Conservation (phyloP, 306 rosid species). For the Quercus ilex region DNA sequence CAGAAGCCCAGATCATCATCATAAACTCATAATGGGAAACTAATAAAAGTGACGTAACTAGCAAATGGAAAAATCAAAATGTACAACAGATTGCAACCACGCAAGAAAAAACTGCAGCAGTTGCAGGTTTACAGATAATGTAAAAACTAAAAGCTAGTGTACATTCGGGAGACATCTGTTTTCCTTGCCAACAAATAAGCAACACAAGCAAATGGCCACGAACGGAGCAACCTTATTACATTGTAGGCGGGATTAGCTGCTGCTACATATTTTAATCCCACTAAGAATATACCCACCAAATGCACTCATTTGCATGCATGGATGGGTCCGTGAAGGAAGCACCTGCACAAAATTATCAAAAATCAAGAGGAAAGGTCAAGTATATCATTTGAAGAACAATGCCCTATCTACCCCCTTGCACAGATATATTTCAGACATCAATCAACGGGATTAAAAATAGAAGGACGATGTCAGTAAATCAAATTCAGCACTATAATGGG, state of each 20-base stretch:
- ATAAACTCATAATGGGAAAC: not conserved
- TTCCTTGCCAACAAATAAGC: not conserved
- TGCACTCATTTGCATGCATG: constrained; percentile 85
- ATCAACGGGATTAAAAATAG: not conserved
- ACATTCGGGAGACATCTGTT: not conserved
- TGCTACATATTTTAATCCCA: constrained; percentile 70
- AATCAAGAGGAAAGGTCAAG: not conserved
- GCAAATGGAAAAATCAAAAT: not conserved
- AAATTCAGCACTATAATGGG: not conserved
- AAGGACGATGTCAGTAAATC: not conserved
- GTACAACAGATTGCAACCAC: constrained; percentile 10
- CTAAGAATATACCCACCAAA: constrained; percentile 92
- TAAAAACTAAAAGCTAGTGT: not conserved
- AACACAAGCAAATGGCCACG: not conserved
- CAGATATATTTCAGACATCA: not conserved
- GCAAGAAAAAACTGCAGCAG: not conserved
- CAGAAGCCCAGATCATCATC: no score
- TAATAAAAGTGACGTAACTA: not conserved
- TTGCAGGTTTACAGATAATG: constrained; percentile 14
- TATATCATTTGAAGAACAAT: not conserved
- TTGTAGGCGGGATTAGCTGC: constrained; percentile 23
- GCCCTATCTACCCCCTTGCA: not conserved
- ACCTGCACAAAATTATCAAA: constrained; percentile 52
- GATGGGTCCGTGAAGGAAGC: constrained; percentile 94
- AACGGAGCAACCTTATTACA: not conserved